Conservation (phyloP, 202 grass and related monocot genomes). For the Carex arenaria region DNA sequence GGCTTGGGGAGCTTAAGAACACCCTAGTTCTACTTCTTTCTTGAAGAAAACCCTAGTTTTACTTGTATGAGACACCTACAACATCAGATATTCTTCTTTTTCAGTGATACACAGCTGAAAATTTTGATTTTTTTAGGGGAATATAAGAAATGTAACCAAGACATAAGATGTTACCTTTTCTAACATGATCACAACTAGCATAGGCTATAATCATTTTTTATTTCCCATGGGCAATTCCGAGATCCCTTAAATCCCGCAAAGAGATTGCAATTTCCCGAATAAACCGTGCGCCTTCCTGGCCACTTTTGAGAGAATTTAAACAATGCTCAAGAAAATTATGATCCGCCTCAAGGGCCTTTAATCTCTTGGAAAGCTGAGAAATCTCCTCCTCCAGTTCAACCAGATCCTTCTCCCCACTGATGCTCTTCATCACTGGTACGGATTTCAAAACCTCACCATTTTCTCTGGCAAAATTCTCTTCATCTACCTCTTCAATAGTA, state of each 20-base stretch:
- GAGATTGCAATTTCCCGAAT: constrained; percentile 60
- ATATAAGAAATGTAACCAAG: constrained; percentile 3
- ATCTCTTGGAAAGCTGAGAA: constrained; percentile 39
- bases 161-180: constrained; percentile 31
- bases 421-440: background rate
- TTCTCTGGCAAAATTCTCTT: constrained; percentile 29
- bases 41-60: too few species aligned
- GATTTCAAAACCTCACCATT: constrained; percentile 25
- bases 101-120: background rate
- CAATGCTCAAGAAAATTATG: constrained; percentile 76
- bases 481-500: constrained; percentile 27
- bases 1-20: too few species aligned
- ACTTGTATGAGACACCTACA: background rate
- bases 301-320: constrained; percentile 68
- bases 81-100: background rate
- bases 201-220: constrained; percentile 34
- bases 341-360: constrained; percentile 65
- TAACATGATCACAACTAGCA: constrained; percentile 12
- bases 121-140: background rate
- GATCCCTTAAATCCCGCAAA: constrained; percentile 53
- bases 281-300: constrained; percentile 50
- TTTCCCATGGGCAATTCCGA: constrained; percentile 30
- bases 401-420: constrained; percentile 31
- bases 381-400: constrained; percentile 52
- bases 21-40: too few species aligned